A percentile compares a stretch with the other conserved stretches of the same genome.
Conservation (phyloP, 169 alveolate genomes). For the Eimeria sp. region DNA sequence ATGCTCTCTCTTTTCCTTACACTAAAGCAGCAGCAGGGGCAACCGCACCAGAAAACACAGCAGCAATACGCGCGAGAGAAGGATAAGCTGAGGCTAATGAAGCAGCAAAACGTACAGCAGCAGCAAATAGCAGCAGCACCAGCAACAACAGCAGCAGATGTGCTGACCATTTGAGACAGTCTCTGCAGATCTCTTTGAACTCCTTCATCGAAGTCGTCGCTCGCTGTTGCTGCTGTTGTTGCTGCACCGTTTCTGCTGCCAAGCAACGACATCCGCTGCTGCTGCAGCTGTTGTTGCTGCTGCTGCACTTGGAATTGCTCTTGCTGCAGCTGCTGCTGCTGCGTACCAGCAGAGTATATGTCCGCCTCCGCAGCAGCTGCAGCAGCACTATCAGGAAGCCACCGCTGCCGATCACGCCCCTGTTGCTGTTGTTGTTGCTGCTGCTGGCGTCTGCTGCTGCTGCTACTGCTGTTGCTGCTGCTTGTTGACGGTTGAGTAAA, state of each 20-base stretch:
- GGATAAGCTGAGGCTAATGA: not conserved
- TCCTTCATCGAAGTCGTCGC: not conserved
- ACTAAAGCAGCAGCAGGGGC: not conserved
- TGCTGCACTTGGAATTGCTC: not conserved
- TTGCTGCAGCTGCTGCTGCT: not conserved
- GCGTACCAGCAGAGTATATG: not conserved
- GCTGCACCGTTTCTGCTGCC: not conserved
- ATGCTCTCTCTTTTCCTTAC: not conserved
- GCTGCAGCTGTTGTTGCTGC: slow-evolving; percentile 1
- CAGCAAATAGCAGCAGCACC: not conserved
- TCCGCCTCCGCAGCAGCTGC: not conserved
- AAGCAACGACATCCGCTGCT: not conserved
- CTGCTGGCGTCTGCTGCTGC: slow-evolving; percentile 17
- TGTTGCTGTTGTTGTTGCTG: slow-evolving; percentile 24
- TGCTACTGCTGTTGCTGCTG: slow-evolving; percentile 11
- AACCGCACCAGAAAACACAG: not conserved
- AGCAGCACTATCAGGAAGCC: not conserved
- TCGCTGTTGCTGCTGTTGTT: not conserved
- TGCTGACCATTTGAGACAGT: slow-evolving; percentile 42
- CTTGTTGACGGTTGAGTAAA: not conserved
- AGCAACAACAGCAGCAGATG: slow-evolving; percentile 1
- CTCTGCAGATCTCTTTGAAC: slow-evolving; percentile 1
- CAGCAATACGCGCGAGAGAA: not conserved
- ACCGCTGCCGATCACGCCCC: not conserved
- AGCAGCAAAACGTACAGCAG: not conserved